Base-by-base conservation (phyloP, 768 basidiomycete genomes). In the Kwoniella sp. region DNA sequence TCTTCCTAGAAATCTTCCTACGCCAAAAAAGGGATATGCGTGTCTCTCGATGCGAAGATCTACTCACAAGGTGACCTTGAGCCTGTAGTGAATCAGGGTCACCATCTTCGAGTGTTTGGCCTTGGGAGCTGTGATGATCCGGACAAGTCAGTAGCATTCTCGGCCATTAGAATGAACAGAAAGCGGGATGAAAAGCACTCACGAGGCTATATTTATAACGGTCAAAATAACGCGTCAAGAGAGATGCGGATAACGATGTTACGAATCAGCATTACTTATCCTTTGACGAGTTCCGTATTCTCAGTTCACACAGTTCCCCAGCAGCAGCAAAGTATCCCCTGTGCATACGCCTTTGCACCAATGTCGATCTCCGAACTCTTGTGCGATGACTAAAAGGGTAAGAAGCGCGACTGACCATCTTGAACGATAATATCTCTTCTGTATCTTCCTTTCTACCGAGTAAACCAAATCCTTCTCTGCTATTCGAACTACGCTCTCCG, bases 41-140 rank as follows among this genome's bases (percentile, higher is more conserved):
- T 13, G 33, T 13, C 6, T 6, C 6, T 33, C 44, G 8, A 37
- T 19, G 1, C 17, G 22, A 2, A 60, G 10, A 25, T 26, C 22
- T 22, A 76, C 80, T 51, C 89, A 96, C 82, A 98, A 88, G 63
- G 93, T 96, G 63, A 98, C 88, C 83, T 90, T 94, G 70, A 99
- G 86, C 81, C 95, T 85, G 90, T 95, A 97, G 83, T 98, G 93
- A 84, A 99, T 87, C 83, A 98, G 88, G 80, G 88, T 83, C 80
- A 95, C 88, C 92, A 99, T 96, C 85, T 94, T 93, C 80, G 94
- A 93, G 79, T 92, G 92, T 84, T 95, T 94, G 49, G 92, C 91
- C 80, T 96, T 96, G 65, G 93, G 92, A 69, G 92, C 77, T 78
- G 58, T 29, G 13, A 2, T n/a, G 21, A 24, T 1, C 27, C 7